These are phyloP conservation scores for Botrytis galanthina DNA, from an alignment of 2,329 filamentous ascomycete genomes.

Conservation along the genomic window DNA sequence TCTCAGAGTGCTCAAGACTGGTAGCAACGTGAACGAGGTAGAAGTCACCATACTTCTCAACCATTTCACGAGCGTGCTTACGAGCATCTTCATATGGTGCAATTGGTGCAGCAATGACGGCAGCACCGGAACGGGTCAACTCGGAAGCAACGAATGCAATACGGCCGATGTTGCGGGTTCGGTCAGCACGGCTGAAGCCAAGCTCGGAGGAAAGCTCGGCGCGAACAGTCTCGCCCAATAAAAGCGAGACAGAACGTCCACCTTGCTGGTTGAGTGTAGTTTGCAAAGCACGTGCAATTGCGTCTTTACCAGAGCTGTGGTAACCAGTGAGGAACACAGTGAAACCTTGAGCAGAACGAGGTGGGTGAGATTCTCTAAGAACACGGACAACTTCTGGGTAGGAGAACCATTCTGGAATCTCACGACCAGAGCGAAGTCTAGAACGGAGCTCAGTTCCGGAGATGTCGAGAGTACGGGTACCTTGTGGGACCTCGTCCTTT, in stretches of 20 bases:
- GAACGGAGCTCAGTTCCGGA: slow-evolving; percentile 87
- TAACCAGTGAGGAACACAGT: slow-evolving; percentile 97
- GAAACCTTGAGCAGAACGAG: slow-evolving; percentile 90
- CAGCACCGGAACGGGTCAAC: slow-evolving; percentile 86
- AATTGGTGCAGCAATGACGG: slow-evolving; percentile 94
- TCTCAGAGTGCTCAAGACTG: slow-evolving; percentile 86
- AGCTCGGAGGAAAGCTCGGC: slow-evolving; percentile 91
- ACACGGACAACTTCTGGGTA: slow-evolving; percentile 98
- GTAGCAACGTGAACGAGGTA: slow-evolving; percentile 95
- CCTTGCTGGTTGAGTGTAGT: slow-evolving; percentile 98
- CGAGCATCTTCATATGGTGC: slow-evolving; percentile 84
- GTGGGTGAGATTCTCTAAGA: slow-evolving; percentile 91
- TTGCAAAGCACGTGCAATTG: slow-evolving; percentile 91
- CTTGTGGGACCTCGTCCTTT: slow-evolving; percentile 81
- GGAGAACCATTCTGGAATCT: slow-evolving; percentile 99
- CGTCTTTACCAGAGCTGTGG: slow-evolving; percentile 95
- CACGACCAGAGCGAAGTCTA: slow-evolving; percentile 84
- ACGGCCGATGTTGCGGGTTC: slow-evolving; percentile 90
- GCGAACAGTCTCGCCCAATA: slow-evolving; percentile 94
- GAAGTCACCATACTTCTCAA: slow-evolving; percentile 87
- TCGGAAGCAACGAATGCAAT: slow-evolving; percentile 96
- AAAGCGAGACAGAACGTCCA: slow-evolving; percentile 87
- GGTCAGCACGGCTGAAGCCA: slow-evolving; percentile 90
- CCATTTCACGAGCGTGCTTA: slow-evolving; percentile 73
- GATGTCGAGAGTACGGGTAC: slow-evolving; percentile 83